Evolutionary conservation across 352 stramenopile genomes (phyloP).

Genomic region (Phytophthora sansomeana): DNA sequence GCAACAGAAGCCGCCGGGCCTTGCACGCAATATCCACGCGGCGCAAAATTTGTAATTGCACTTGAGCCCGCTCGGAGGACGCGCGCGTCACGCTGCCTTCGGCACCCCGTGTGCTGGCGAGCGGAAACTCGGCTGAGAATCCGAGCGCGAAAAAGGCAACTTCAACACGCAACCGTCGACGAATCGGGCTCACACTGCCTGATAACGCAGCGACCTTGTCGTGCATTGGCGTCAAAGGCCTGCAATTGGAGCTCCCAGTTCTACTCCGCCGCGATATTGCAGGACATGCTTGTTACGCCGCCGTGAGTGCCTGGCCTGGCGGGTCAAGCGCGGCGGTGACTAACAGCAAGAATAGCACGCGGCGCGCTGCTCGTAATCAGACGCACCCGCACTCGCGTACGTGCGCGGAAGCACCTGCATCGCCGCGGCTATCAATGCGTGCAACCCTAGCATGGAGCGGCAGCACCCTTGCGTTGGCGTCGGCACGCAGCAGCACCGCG

Average conservation of each 20-base stretch:
- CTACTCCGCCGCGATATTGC: too few relatives aligned
- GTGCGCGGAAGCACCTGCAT: constrained; percentile 23
- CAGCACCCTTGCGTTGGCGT: constrained; percentile 16
- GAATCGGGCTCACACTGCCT: not conserved
- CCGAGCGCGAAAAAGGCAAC: constrained; percentile 12
- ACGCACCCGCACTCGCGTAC: constrained; percentile 8
- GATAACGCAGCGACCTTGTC: constrained; percentile 17
- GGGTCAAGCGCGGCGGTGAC: constrained; percentile 12
- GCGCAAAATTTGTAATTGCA: constrained; percentile 37
- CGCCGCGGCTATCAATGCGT: constrained; percentile 16
- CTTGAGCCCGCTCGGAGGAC: constrained; percentile 17
- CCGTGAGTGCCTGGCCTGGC: constrained; percentile 3
- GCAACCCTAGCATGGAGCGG: constrained; percentile 22
- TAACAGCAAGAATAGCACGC: constrained; percentile 19
- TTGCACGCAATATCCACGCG: constrained; percentile 42
- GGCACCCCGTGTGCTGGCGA: too few relatives aligned
- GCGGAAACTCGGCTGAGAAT: constrained; percentile 28
- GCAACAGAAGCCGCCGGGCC: constrained; percentile 24
- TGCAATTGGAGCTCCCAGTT: not conserved
- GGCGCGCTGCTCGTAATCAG: constrained; percentile 25
- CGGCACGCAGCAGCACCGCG: not conserved
- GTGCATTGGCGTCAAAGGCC: not conserved
- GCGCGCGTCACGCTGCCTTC: not conserved
- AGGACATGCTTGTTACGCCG: too few relatives aligned
- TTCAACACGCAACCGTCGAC: constrained; percentile 30